phyloP scores from a whole-genome alignment of 2,329 filamentous ascomycete genomes.

The Domatiomyces globalis region DNA sequence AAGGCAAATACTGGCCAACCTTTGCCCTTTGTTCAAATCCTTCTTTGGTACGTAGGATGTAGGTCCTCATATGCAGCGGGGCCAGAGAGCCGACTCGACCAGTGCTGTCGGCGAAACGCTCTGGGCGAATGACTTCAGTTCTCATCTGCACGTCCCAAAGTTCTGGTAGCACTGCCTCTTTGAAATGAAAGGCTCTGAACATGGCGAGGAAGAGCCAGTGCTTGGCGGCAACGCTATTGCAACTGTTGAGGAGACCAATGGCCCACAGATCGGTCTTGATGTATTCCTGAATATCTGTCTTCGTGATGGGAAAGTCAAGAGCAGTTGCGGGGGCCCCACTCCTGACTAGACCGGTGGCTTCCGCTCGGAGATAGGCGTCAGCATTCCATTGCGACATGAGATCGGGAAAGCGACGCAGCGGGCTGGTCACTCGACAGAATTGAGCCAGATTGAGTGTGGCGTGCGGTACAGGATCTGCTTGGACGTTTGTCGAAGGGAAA shows the following conservation, averaged over 20 bases:
- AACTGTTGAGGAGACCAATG: slow-evolving; percentile 15
- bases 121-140: not conserved
- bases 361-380: slow-evolving; percentile 45
- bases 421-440: slow-evolving; percentile 47
- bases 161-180: slow-evolving; percentile 37
- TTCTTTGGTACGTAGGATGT: slow-evolving; percentile 4
- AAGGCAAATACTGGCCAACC: slow-evolving; percentile 9
- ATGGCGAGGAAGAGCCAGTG: slow-evolving; percentile 41
- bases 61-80: slow-evolving; percentile 5
- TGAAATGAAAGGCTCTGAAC: slow-evolving; percentile 44
- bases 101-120: slow-evolving; percentile 4
- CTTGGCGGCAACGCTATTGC: slow-evolving; percentile 17
- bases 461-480: slow-evolving; percentile 36
- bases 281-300: slow-evolving; percentile 33
- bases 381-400: slow-evolving; percentile 51
- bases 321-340: not conserved
- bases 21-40: slow-evolving; percentile 9
- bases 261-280: slow-evolving; percentile 30
- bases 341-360: slow-evolving; percentile 30
- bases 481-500: slow-evolving; percentile 22
- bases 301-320: slow-evolving; percentile 36
- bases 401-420: slow-evolving; percentile 47
- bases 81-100: slow-evolving; percentile 7
- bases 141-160: slow-evolving; percentile 17
- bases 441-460: slow-evolving; percentile 36